Evolutionary conservation across 106 monocot genomes (phyloP).

Genomic region (Dendrobium officinale): DNA sequence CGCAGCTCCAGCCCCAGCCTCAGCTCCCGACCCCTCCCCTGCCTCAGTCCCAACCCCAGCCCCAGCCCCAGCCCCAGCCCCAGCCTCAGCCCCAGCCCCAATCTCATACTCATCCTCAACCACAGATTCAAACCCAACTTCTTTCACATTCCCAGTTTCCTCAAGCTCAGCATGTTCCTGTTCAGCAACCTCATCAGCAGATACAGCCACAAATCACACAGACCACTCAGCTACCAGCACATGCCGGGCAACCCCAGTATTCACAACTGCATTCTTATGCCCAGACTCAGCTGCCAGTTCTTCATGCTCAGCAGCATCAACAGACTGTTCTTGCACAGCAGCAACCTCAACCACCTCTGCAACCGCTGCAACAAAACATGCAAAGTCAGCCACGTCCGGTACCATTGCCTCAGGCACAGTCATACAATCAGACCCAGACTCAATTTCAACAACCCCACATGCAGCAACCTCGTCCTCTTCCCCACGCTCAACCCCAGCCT

Average conservation of each 20-base stretch:
- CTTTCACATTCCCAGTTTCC: constrained; percentile 11
- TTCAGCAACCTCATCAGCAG: constrained; percentile 16
- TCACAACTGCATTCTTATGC: constrained; percentile 24
- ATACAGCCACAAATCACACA: constrained; percentile 9
- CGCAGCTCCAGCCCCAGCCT: constrained; percentile 11
- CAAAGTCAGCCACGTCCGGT: constrained; percentile 21
- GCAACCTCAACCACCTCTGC: constrained; percentile 19
- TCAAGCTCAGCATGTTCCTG: constrained; percentile 13
- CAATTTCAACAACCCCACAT: constrained; percentile 23
- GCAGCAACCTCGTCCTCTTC: constrained; percentile 23
- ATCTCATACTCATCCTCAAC: constrained; percentile 10
- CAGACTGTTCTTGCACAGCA: constrained; percentile 22
- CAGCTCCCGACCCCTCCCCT: constrained; percentile 3
- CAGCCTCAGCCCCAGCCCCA: constrained; percentile 13
- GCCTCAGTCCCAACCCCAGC: not conserved
- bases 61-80: constrained; percentile 12
- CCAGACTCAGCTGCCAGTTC: constrained; percentile 17
- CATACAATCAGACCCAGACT: constrained; percentile 12
- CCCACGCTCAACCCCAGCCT: constrained; percentile 22
- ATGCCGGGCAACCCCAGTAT: constrained; percentile 16
- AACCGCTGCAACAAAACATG: constrained; percentile 15
- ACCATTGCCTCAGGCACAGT: constrained; percentile 15
- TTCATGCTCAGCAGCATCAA: constrained; percentile 20
- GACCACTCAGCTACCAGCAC: constrained; percentile 6
- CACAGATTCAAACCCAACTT: constrained; percentile 5